These are phyloP conservation scores for Gossypium arboreum DNA, from an alignment of 345 rosid species.

Conservation along the genomic window DNA sequence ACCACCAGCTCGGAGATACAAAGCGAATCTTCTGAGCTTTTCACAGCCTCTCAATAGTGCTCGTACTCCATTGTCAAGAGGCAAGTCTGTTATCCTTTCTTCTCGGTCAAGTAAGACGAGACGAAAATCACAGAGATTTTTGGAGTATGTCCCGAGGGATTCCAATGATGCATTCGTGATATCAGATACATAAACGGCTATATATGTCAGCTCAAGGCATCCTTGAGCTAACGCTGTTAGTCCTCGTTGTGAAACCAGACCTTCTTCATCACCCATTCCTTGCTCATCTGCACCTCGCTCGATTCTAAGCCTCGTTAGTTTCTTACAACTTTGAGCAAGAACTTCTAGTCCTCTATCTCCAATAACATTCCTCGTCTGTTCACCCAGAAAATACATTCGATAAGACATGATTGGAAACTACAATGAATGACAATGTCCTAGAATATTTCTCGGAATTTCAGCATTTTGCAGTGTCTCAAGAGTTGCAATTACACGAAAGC, in stretches of 20 bases:
- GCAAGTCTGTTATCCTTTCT: slow-evolving; percentile 70
- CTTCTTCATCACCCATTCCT: slow-evolving; percentile 84
- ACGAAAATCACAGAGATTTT: slow-evolving; percentile 81
- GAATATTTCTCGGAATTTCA: neutral
- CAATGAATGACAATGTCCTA: neutral
- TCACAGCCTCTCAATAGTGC: slow-evolving; percentile 76
- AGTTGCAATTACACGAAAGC: neutral
- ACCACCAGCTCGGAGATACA: slow-evolving; percentile 78
- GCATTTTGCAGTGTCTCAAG: neutral
- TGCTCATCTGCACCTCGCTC: slow-evolving; percentile 91
- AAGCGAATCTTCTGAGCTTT: slow-evolving; percentile 71
- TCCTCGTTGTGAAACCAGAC: slow-evolving; percentile 85
- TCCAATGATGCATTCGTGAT: slow-evolving; percentile 71
- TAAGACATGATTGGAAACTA: neutral
- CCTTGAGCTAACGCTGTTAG: slow-evolving; percentile 80
- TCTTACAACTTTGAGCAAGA: slow-evolving; percentile 66
- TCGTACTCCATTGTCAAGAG: slow-evolving; percentile 88
- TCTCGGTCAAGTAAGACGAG: slow-evolving; percentile 77
- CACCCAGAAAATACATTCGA: slow-evolving; percentile 19
- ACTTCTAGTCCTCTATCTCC: slow-evolving; percentile 92
- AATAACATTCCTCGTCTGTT: slow-evolving; percentile 90
- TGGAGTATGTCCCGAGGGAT: slow-evolving; percentile 55
- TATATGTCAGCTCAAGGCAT: slow-evolving; percentile 65
- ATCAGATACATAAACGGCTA: slow-evolving; percentile 89
- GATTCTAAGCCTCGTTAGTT: slow-evolving; percentile 81